Conservation (phyloP, 495 filamentous ascomycete genomes). For the Lasiosphaeria miniovina region DNA sequence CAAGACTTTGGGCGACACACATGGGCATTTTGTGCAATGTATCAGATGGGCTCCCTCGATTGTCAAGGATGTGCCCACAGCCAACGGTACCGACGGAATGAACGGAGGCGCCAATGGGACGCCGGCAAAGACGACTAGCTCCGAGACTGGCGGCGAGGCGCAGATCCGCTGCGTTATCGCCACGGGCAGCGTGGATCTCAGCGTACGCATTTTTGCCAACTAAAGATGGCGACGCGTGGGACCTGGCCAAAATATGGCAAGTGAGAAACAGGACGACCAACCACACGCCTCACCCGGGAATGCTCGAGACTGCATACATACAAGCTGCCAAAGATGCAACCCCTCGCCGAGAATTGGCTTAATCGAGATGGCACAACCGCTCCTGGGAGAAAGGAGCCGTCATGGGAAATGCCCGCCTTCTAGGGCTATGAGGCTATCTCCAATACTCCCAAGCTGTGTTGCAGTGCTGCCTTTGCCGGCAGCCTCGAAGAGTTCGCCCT, state of each 20-base stretch:
- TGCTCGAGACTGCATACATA: conserved; percentile 1
- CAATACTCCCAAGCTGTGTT: neutral
- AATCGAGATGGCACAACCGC: neutral
- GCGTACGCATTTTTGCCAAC: conserved; percentile 59
- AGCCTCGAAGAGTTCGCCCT: neutral
- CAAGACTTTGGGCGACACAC: conserved; percentile 73
- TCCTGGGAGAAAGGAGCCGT: neutral
- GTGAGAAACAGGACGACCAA: neutral
- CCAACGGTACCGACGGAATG: conserved; percentile 47
- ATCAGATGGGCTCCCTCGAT: conserved; percentile 88
- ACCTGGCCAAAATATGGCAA: neutral
- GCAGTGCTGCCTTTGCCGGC: neutral
- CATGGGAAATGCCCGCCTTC: neutral
- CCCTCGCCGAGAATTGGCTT: neutral
- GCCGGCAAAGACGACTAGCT: conserved; percentile 44
- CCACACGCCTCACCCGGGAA: neutral
- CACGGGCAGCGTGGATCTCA: conserved; percentile 61
- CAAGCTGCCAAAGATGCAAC: neutral
- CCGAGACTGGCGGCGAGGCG: conserved; percentile 30
- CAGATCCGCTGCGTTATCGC: conserved; percentile 62
- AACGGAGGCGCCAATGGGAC: conserved; percentile 52
- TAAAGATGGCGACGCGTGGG: conserved; percentile 18
- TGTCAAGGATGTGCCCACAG: conserved; percentile 55
- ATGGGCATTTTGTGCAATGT: conserved; percentile 84
- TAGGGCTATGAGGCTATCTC: too few species aligned